A percentile compares a stretch with the other conserved stretches of the same genome.
These are phyloP conservation scores for Silene noctiflora DNA, from an alignment of 179 eudicot genomes.

Conservation along the genomic window DNA sequence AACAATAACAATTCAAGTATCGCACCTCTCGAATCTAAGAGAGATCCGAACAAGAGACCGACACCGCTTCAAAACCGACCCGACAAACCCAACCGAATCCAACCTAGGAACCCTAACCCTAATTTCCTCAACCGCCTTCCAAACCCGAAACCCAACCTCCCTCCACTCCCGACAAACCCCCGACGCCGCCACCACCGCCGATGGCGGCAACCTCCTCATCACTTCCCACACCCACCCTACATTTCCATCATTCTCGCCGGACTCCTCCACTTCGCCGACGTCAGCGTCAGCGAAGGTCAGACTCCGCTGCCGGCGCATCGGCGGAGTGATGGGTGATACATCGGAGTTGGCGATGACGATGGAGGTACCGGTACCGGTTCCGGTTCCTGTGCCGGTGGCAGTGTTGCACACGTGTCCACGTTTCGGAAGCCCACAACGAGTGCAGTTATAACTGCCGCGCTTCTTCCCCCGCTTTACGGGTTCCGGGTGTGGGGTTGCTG, in stretches of 20 bases:
- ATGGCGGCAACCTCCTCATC: slow-evolving; percentile 64
- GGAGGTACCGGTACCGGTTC: slow-evolving; percentile 8
- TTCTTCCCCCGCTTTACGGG: slow-evolving; percentile 40
- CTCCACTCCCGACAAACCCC: slow-evolving; percentile 87
- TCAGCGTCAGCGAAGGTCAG: too few species aligned
- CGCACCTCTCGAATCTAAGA: slow-evolving; percentile 79
- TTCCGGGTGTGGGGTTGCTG: slow-evolving; percentile 31
- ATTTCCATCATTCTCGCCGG: slow-evolving; percentile 37
- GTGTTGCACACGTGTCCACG: slow-evolving; percentile 65
- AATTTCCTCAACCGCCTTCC: slow-evolving; percentile 76
- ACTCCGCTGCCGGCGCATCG: too few species aligned
- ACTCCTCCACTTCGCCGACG: slow-evolving; percentile 17
- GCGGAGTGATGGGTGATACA: too few species aligned
- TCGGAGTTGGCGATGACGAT: too few species aligned
- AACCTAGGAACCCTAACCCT: slow-evolving; percentile 66
- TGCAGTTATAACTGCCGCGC: slow-evolving; percentile 83
- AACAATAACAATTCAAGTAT: slow-evolving; percentile 1
- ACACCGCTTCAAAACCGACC: slow-evolving; percentile 72
- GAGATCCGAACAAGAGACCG: slow-evolving; percentile 60
- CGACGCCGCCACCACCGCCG: slow-evolving; percentile 61
- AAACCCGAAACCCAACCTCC: slow-evolving; percentile 52
- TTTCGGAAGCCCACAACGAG: slow-evolving; percentile 81
- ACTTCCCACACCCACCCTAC: slow-evolving; percentile 67
- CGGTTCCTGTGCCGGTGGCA: slow-evolving; percentile 23
- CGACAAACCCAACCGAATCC: slow-evolving; percentile 59